Evolutionary conservation across 192 early-diverging fungal genomes (phyloP).

Genomic region (Neocallimastix lanati): DNA sequence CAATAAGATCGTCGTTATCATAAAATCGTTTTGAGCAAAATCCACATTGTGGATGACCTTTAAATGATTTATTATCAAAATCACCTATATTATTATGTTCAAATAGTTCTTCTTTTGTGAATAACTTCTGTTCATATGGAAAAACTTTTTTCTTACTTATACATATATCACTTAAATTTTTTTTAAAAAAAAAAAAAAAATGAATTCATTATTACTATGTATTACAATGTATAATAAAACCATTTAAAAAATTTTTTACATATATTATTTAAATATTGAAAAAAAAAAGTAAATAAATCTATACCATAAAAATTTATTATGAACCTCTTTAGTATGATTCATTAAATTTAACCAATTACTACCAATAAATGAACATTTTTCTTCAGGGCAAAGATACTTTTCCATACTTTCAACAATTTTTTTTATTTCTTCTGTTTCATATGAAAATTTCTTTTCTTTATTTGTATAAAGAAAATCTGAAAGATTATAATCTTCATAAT

Average conservation of each 20-base stretch:
- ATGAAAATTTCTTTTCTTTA: slow-evolving; percentile 46
- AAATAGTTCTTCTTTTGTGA: slow-evolving; percentile 51
- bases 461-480: slow-evolving; percentile 36
- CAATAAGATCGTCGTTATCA: slow-evolving; percentile 81
- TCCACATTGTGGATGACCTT: slow-evolving; percentile 74
- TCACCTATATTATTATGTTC: slow-evolving; percentile 56
- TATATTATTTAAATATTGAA: too few species aligned
- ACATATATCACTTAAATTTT: slow-evolving; percentile 58
- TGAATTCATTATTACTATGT: too few species aligned
- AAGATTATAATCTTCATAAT: slow-evolving; percentile 15
- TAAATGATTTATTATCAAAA: slow-evolving; percentile 23
- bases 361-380: slow-evolving; percentile 42
- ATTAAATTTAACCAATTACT: slow-evolving; percentile 73
- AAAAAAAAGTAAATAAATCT: slow-evolving; percentile 5
- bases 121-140: slow-evolving; percentile 78
- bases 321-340: slow-evolving; percentile 56
- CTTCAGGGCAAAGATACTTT: slow-evolving; percentile 74
- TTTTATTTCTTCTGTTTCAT: slow-evolving; percentile 54
- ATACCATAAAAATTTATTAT: slow-evolving; percentile 60
- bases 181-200: background rate
- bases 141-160: slow-evolving; percentile 79
- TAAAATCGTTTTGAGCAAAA: slow-evolving; percentile 76
- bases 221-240: background rate
- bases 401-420: slow-evolving; percentile 53
- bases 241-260: too few species aligned